Conservation (phyloP, 2,329 filamentous ascomycete genomes). For the Neofusicoccum kwambonambiense region DNA sequence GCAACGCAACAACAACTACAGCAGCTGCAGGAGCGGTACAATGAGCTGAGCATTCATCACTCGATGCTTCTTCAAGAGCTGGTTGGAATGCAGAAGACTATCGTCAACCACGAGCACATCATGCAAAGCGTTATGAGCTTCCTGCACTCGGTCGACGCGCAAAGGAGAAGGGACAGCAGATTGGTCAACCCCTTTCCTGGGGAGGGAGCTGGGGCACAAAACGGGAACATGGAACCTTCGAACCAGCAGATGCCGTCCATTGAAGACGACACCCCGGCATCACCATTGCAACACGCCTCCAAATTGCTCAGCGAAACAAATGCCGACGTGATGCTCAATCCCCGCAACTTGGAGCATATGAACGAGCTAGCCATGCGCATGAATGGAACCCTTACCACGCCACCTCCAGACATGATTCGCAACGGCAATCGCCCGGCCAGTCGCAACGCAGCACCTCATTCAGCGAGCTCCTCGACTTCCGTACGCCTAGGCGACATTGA, state of each 20-base stretch:
- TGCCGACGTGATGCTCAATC: slow-evolving; percentile 63
- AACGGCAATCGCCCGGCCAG: slow-evolving; percentile 47
- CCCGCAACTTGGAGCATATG: slow-evolving; percentile 64
- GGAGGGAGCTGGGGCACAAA: slow-evolving; percentile 37
- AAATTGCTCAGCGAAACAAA: slow-evolving; percentile 66
- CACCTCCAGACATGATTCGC: slow-evolving; percentile 54
- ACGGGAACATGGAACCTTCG: slow-evolving; percentile 43
- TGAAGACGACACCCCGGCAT: slow-evolving; percentile 64
- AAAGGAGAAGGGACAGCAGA: slow-evolving; percentile 62
- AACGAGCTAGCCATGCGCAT: slow-evolving; percentile 57
- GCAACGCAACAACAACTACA: slow-evolving; percentile 93
- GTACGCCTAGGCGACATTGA: slow-evolving; percentile 60
- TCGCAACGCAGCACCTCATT: slow-evolving; percentile 43
- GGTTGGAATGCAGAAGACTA: slow-evolving; percentile 66
- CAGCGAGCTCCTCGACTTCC: slow-evolving; percentile 50
- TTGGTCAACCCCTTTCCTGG: slow-evolving; percentile 41
- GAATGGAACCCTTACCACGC: slow-evolving; percentile 56
- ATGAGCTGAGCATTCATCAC: slow-evolving; percentile 69
- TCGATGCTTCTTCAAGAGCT: slow-evolving; percentile 64
- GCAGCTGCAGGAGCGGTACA: slow-evolving; percentile 78
- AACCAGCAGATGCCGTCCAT: slow-evolving; percentile 45
- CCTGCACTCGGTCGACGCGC: slow-evolving; percentile 63
- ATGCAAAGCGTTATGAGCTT: slow-evolving; percentile 72
- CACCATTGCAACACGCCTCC: slow-evolving; percentile 66
- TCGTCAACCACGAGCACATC: slow-evolving; percentile 68